A percentile compares a stretch with the other conserved stretches of the same genome.
Evolutionary conservation across 2,329 filamentous ascomycete species (phyloP).

Genomic region (Talaromyces marneffei): DNA sequence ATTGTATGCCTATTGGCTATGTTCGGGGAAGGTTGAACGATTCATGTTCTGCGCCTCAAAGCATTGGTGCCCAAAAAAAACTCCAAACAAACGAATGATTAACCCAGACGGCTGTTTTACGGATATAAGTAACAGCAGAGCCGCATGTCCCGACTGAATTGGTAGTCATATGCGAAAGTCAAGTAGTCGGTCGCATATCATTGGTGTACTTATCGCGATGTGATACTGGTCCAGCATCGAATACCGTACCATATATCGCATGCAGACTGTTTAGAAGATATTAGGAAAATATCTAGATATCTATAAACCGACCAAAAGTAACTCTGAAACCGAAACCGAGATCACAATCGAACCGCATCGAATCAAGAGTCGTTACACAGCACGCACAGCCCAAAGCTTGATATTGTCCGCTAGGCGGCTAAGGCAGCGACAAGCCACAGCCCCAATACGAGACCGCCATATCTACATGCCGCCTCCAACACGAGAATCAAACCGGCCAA

Average conservation of each 20-base stretch:
- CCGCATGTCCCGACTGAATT: not conserved
- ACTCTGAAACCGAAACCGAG: not conserved
- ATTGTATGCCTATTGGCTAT: not conserved
- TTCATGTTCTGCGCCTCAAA: not conserved
- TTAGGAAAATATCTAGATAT: not conserved
- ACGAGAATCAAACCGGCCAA: not conserved
- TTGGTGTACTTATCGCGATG: not conserved
- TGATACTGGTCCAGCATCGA: not conserved
- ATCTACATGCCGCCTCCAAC: not conserved
- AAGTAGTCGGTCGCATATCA: not conserved
- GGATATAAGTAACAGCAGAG: not conserved
- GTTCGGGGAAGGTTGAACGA: not conserved
- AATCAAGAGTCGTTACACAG: not conserved
- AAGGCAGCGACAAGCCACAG: not conserved
- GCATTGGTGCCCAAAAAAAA: not conserved
- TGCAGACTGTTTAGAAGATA: not conserved
- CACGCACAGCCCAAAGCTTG: not conserved
- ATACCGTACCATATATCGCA: not conserved
- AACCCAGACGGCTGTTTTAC: not conserved
- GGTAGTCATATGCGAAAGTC: not conserved
- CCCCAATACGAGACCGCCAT: not conserved
- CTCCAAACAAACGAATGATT: not conserved
- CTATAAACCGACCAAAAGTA: not conserved
- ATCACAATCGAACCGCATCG: not conserved
- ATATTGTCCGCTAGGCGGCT: not conserved